These are phyloP conservation scores for Grigorovia yakushimaensis DNA, from an alignment of 805 yeast genomes.

Conservation along the genomic window DNA sequence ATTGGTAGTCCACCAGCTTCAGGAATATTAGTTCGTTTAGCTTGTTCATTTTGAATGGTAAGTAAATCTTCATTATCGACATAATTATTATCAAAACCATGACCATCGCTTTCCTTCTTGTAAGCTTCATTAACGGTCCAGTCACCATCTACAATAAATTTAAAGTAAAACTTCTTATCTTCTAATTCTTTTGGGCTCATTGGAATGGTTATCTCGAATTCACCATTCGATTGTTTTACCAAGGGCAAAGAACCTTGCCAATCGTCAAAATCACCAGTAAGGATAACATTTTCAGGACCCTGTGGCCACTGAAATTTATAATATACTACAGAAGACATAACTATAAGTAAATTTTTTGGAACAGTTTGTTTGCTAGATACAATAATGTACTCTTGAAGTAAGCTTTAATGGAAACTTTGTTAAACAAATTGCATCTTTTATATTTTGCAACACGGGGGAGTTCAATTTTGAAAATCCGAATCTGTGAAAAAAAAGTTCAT, in stretches of 20 bases:
- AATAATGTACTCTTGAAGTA: no score
- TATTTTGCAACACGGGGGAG: not conserved
- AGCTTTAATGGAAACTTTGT: no score
- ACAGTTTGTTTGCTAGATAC: no score
- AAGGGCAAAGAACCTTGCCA: conserved; percentile 55
- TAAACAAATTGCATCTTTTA: not conserved
- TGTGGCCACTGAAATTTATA: conserved; percentile 33
- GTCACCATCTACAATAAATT: conserved; percentile 61
- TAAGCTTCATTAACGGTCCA: conserved; percentile 41
- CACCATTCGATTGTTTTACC: conserved; percentile 42
- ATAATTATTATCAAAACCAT: conserved; percentile 33
- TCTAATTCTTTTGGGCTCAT: conserved; percentile 27
- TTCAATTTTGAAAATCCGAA: not conserved
- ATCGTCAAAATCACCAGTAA: conserved; percentile 63
- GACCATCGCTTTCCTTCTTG: conserved; percentile 36
- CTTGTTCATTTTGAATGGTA: conserved; percentile 4
- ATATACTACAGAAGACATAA: not conserved
- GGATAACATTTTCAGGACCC: conserved; percentile 49
- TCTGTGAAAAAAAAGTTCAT: not conserved
- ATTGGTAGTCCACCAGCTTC: conserved; percentile 39
- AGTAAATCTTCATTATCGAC: conserved; percentile 11
- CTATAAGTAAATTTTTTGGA: not conserved
- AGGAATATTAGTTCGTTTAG: conserved; percentile 32
- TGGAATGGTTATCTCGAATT: conserved; percentile 50
- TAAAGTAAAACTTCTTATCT: conserved; percentile 34